These are phyloP conservation scores for Tuber umbilicatum DNA, from an alignment of 495 filamentous ascomycete genomes.

Conservation along the genomic window DNA sequence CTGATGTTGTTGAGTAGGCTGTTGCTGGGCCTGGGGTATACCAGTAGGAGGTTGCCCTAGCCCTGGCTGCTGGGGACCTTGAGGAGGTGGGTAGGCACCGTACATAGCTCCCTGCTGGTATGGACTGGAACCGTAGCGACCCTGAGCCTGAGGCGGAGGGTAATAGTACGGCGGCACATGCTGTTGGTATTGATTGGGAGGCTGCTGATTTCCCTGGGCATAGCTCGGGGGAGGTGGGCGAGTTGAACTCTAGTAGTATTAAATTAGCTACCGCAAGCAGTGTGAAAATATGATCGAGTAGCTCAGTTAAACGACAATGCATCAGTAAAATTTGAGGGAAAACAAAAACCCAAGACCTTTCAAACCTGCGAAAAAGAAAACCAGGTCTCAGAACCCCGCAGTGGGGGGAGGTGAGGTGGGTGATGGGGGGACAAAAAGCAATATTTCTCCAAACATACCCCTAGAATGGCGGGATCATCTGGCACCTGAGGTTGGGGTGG, in stretches of 20 bases:
- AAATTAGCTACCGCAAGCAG: slow-evolving; percentile 15
- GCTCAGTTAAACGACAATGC: background rate
- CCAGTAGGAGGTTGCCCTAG: slow-evolving; percentile 26
- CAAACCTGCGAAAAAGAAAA: background rate
- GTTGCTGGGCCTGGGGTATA: slow-evolving; percentile 18
- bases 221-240: slow-evolving; percentile 32
- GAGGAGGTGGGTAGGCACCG: slow-evolving; percentile 35
- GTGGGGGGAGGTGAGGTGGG: background rate
- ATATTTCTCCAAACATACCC: slow-evolving; percentile 57
- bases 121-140: slow-evolving; percentile 36
- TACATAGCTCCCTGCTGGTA: slow-evolving; percentile 38
- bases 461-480: slow-evolving; percentile 93
- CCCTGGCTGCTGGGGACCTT: slow-evolving; percentile 24
- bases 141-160: slow-evolving; percentile 32
- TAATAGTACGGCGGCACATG: slow-evolving; percentile 32
- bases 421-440: background rate
- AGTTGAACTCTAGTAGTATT: slow-evolving; percentile 28
- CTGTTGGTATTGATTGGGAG: slow-evolving; percentile 33
- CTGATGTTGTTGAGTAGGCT: slow-evolving; percentile 22
- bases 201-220: slow-evolving; percentile 31
- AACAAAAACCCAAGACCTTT: background rate
- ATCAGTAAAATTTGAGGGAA: background rate
- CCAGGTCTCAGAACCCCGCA: background rate
- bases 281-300: background rate
- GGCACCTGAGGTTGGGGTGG: slow-evolving; percentile 73